Evolutionary conservation across 495 filamentous ascomycete genomes (phyloP).

Genomic region (Daldinia bambusicola): DNA sequence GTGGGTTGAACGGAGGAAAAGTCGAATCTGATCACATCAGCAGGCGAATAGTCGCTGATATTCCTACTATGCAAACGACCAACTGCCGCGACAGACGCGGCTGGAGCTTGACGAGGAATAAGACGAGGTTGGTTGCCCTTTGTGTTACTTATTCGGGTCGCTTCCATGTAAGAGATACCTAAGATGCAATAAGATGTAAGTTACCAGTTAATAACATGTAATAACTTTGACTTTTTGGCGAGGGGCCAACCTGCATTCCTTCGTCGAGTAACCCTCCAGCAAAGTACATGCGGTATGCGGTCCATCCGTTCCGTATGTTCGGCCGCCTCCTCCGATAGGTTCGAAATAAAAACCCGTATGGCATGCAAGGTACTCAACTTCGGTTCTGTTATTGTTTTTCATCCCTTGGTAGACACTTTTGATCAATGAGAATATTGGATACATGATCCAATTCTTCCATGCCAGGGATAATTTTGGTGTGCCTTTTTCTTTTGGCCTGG

Average conservation of each 20-base stretch:
- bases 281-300: slow-evolving; percentile 20
- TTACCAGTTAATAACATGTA: not conserved
- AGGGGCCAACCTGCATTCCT: slow-evolving; percentile 26
- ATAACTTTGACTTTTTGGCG: slow-evolving; percentile 11
- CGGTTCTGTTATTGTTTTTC: slow-evolving; percentile 28
- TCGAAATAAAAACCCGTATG: slow-evolving; percentile 1
- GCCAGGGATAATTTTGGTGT: slow-evolving; percentile 40
- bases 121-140: slow-evolving; percentile 17
- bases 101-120: slow-evolving; percentile 18
- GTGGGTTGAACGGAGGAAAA: slow-evolving; percentile 17
- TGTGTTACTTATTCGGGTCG: slow-evolving; percentile 7
- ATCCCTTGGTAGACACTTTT: slow-evolving; percentile 15
- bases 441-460: slow-evolving; percentile 31
- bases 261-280: not conserved
- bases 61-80: slow-evolving; percentile 11
- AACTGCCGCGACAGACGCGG: slow-evolving; percentile 43
- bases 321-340: slow-evolving; percentile 22
- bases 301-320: slow-evolving; percentile 12
- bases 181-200: not conserved
- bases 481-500: slow-evolving; percentile 28
- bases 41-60: slow-evolving; percentile 35
- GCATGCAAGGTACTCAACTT: slow-evolving; percentile 31
- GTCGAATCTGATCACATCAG: slow-evolving; percentile 35
- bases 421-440: slow-evolving; percentile 31
- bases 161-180: not conserved